A percentile compares a stretch with the other conserved stretches of the same genome.
phyloP scores from a whole-genome alignment of 2,329 filamentous ascomycete species.

The Fusarium napiforme region DNA sequence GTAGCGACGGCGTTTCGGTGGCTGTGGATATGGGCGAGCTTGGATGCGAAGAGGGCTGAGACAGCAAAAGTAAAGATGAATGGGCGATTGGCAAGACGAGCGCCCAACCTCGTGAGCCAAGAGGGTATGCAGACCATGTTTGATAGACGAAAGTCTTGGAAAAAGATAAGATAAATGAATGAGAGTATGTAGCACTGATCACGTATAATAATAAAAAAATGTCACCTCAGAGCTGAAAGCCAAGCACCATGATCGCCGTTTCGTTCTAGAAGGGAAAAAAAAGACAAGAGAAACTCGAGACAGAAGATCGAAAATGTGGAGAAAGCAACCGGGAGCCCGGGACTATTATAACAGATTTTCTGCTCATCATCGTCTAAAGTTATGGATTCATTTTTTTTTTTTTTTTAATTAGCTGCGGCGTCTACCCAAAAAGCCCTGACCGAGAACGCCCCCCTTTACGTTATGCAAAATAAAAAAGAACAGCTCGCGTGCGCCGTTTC shows the following conservation, averaged over 20 bases:
- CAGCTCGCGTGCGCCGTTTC: slow-evolving; percentile 19
- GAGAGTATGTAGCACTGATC: neutral
- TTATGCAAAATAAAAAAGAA: slow-evolving; percentile 11
- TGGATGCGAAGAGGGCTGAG: slow-evolving; percentile 47
- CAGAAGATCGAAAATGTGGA: neutral
- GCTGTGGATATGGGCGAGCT: slow-evolving; percentile 48
- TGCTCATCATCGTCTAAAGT: no score
- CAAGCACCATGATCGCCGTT: slow-evolving; percentile 3
- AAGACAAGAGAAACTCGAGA: neutral
- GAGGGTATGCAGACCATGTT: slow-evolving; percentile 5
- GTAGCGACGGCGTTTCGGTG: slow-evolving; percentile 46
- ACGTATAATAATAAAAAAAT: neutral
- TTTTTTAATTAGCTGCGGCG: slow-evolving; percentile 1
- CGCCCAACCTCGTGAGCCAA: slow-evolving; percentile 3
- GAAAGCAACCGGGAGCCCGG: neutral
- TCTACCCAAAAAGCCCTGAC: neutral
- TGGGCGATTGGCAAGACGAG: slow-evolving; percentile 45
- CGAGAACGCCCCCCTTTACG: neutral
- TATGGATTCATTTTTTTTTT: neutral
- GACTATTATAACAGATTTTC: neutral
- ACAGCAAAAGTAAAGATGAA: slow-evolving; percentile 48
- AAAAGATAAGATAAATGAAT: neutral
- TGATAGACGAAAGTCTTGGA: neutral
- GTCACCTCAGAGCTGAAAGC: neutral
- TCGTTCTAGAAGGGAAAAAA: slow-evolving; percentile 8